Conservation (phyloP, 129 eudicot species). For the Escallonia rubra region DNA sequence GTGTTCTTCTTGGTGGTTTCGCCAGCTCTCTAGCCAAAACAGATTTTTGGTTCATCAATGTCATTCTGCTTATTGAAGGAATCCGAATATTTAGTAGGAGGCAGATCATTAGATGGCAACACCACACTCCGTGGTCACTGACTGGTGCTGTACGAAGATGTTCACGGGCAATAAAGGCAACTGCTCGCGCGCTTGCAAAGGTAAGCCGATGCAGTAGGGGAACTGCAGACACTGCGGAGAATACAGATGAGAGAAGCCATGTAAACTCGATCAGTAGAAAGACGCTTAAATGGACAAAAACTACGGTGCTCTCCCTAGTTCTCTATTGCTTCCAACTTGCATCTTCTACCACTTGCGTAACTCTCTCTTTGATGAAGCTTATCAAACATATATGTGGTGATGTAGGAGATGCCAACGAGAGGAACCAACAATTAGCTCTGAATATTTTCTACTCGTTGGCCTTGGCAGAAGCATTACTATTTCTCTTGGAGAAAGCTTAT, state of each 20-base stretch:
- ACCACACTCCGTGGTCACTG: constrained; percentile 84
- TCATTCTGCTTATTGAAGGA: constrained; percentile 72
- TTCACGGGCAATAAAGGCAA: constrained; percentile 49
- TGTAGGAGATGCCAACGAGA: too few relatives aligned
- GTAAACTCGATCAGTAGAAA: constrained; percentile 25
- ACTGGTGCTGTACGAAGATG: constrained; percentile 64
- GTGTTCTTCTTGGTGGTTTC: constrained; percentile 87
- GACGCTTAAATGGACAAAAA: constrained; percentile 55
- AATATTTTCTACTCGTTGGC: too few relatives aligned
- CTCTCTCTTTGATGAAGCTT: too few relatives aligned
- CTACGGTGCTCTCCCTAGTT: too few relatives aligned
- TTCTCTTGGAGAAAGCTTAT: constrained; percentile 80
- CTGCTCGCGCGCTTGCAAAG: constrained; percentile 27
- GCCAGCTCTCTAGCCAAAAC: constrained; percentile 72
- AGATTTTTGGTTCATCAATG: constrained; percentile 79
- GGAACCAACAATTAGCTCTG: too few relatives aligned
- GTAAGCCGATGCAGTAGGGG: constrained; percentile 16
- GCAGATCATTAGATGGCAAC: constrained; percentile 97
- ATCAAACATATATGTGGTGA: too few relatives aligned
- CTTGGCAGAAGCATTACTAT: too few relatives aligned
- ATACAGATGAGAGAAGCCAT: constrained; percentile 3
- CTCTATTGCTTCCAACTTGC: too few relatives aligned
- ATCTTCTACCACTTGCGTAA: too few relatives aligned
- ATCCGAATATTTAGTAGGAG: constrained; percentile 83
- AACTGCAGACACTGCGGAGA: constrained; percentile 19